A percentile compares a stretch with the other conserved stretches of the same genome.
Conservation (phyloP, 2,329 filamentous ascomycete species). For the Ustulina deusta region DNA sequence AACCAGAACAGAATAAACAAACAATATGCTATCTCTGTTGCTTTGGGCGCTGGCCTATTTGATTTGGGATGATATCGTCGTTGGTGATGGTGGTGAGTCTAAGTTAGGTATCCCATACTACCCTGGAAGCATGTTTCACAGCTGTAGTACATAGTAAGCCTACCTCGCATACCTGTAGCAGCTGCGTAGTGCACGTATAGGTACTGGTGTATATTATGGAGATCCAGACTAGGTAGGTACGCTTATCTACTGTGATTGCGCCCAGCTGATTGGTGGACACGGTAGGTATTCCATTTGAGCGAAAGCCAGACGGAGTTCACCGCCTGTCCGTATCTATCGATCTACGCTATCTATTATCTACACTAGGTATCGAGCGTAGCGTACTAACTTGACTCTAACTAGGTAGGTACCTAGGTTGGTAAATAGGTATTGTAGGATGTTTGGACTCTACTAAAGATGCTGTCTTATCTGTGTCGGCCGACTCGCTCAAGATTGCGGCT, state of each 20-base stretch:
- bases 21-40: background rate
- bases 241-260: conserved; percentile 5
- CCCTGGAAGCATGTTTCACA: conserved; percentile 10
- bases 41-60: conserved; percentile 4
- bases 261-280: background rate
- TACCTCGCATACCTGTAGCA: background rate
- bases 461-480: no score
- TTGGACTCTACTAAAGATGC: no score
- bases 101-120: background rate
- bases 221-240: background rate
- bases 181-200: background rate
- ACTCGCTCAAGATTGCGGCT: no score
- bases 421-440: no score
- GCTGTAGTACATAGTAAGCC: conserved; percentile 1
- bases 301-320: background rate
- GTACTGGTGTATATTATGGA: background rate
- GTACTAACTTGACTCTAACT: no score
- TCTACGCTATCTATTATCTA: no score
- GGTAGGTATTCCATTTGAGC: conserved; percentile 4
- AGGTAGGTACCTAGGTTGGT: no score
- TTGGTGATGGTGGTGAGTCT: conserved; percentile 15
- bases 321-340: background rate
- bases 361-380: no score
- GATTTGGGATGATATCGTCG: conserved; percentile 14
- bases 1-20: background rate